Evolutionary conservation across 768 basidiomycete species (phyloP).

Genomic region (Saitozyma podzolica): DNA sequence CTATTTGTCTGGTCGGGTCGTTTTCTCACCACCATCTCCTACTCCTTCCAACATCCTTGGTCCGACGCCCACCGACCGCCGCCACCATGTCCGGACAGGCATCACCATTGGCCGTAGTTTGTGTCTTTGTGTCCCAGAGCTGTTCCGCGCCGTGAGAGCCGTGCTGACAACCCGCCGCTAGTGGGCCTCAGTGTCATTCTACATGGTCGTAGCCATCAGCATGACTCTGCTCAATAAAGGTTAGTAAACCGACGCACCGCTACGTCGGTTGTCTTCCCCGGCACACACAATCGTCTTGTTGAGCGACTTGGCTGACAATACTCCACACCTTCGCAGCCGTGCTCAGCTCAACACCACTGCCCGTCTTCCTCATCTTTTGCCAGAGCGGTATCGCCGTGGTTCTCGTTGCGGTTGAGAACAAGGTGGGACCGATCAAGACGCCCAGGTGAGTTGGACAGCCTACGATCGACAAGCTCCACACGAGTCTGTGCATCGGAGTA

Average conservation of each 20-base stretch:
- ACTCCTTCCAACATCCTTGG: too few relatives aligned
- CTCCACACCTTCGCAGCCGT: constrained; percentile 19
- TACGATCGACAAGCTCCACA: neutral
- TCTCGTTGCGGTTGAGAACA: constrained; percentile 23
- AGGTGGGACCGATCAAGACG: constrained; percentile 33
- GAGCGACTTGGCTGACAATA: neutral
- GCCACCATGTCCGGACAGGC: too few relatives aligned
- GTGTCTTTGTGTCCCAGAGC: too few relatives aligned
- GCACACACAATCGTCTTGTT: neutral
- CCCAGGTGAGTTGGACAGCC: constrained; percentile 19
- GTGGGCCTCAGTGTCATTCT: constrained; percentile 24
- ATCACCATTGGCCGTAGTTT: too few relatives aligned
- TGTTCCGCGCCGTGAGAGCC: too few relatives aligned
- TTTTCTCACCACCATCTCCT: too few relatives aligned
- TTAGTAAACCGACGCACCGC: constrained; percentile 5
- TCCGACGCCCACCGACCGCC: too few relatives aligned
- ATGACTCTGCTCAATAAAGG: constrained; percentile 45
- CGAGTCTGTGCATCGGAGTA: neutral
- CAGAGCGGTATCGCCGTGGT: constrained; percentile 34
- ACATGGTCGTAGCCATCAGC: constrained; percentile 42
- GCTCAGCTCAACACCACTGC: constrained; percentile 39
- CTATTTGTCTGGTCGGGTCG: too few relatives aligned
- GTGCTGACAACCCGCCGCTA: too few relatives aligned
- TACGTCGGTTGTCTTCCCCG: neutral
- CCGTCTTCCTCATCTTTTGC: constrained; percentile 39